Evolutionary conservation across 208 protist species (phyloP).

Genomic region (Wallacemonas sp.): DNA sequence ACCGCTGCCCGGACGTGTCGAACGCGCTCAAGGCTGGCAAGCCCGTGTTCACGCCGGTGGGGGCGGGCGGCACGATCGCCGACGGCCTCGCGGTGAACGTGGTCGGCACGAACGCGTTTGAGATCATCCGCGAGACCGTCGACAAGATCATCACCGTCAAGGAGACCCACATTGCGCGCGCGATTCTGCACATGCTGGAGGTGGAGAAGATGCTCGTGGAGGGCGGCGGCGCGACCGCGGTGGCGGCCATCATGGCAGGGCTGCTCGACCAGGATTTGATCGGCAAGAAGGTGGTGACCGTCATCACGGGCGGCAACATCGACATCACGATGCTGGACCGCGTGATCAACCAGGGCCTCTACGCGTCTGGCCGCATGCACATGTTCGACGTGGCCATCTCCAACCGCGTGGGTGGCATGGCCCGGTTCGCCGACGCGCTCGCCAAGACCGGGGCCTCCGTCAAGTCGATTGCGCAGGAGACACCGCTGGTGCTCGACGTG

Average conservation of each 20-base stretch:
- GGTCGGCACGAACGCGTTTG: constrained; percentile 78
- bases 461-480: constrained; percentile 85
- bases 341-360: constrained; percentile 87
- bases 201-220: constrained; percentile 91
- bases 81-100: constrained; percentile 90
- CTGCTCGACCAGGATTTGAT: constrained; percentile 46
- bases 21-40: constrained; percentile 59
- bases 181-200: constrained; percentile 88
- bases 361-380: constrained; percentile 63
- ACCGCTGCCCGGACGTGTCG: constrained; percentile 55
- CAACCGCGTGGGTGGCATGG: constrained; percentile 85
- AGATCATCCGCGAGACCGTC: constrained; percentile 61
- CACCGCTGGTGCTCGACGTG: constrained; percentile 61
- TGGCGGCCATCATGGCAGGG: constrained; percentile 78
- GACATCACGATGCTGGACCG: constrained; percentile 87
- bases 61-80: constrained; percentile 74
- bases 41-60: constrained; percentile 49
- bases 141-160: constrained; percentile 75
- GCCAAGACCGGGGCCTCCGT: constrained; percentile 60
- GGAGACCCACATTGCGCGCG: constrained; percentile 80
- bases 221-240: constrained; percentile 72
- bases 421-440: constrained; percentile 47
- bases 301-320: constrained; percentile 93
- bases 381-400: constrained; percentile 75
- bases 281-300: constrained; percentile 76